Evolutionary conservation across 148 eudicot species (phyloP), one percentile per base, ranked within the genome.

Genomic region (Amaranthus cruentus): DNA sequence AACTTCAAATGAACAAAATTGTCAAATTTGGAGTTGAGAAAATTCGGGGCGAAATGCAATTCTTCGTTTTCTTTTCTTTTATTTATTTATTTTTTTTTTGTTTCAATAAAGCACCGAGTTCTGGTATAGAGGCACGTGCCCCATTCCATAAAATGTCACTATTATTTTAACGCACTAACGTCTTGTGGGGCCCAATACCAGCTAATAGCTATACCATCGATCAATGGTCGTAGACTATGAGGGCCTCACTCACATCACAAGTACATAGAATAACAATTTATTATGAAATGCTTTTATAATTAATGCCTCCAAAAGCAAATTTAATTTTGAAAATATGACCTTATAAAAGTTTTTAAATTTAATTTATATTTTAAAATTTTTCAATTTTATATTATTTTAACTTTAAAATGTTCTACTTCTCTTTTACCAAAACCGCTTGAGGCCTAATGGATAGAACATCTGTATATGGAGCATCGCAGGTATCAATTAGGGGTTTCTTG

Each of bases 161-260:
- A 21, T 28, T 28, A 28, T 66, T 79, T 5, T 64, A 70, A 57
- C 75, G 75, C 82, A 79, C 78, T 79, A 75, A 70, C 68, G 43
- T 58, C 38, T 51, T 70, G 5, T 75, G 75, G 79, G 78, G 75
- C 82, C 69, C 82, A 55, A 70, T 62, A 58, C 78, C 78, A 79
- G 65, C 75, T 52, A 48, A 69, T 62, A 65, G 74, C 68, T 13
- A 10, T 15, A 18, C 57, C 53, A 51, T 72, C 73, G 59, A 78
- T 78, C 76, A 79, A 70, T 70, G 13, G 4, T 1, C 78, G 21
- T 8, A 15, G 67, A 63, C 66, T 63, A 65, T 68, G 69, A 74
- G 77, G 69, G 49, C 77, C 38, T 68, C 71, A 54, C 43, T 49
- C 11, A 28, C 38, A 28, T 51, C 38, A 50, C 47, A 15, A 49